Evolutionary conservation across 306 rosid genomes (phyloP).

Genomic region (Alnus rubra): DNA sequence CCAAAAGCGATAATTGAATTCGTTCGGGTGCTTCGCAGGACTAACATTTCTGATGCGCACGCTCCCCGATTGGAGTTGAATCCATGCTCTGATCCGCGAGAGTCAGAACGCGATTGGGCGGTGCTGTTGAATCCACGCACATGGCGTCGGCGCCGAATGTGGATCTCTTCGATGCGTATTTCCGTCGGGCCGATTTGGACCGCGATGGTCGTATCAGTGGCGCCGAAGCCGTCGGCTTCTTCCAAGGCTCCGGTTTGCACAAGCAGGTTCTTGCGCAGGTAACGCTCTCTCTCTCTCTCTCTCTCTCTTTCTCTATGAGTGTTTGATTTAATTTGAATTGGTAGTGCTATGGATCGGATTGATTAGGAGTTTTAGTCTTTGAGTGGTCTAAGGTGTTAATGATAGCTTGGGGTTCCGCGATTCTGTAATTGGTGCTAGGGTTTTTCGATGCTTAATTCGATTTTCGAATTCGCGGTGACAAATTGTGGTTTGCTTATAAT

Average conservation of each 20-base stretch:
- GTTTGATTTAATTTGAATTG: slow-evolving; percentile 9
- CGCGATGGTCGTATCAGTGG: slow-evolving; percentile 97
- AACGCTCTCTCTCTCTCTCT: background rate
- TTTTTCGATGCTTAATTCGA: background rate
- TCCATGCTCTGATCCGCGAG: slow-evolving; percentile 57
- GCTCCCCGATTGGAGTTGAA: slow-evolving; percentile 15
- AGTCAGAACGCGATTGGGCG: slow-evolving; percentile 15
- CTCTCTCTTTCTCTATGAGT: background rate
- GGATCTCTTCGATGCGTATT: slow-evolving; percentile 96
- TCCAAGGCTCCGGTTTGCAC: slow-evolving; percentile 89
- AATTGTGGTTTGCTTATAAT: background rate
- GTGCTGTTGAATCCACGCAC: slow-evolving; percentile 35
- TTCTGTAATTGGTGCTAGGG: background rate
- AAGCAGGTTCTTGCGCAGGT: slow-evolving; percentile 94
- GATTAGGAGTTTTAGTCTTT: slow-evolving; percentile 6
- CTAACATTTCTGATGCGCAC: background rate
- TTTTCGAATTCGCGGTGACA: background rate
- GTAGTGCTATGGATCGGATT: slow-evolving; percentile 19
- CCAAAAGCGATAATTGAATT: slow-evolving; percentile 5
- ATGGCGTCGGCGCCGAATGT: slow-evolving; percentile 82
- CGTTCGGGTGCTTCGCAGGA: slow-evolving; percentile 9
- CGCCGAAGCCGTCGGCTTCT: slow-evolving; percentile 85
- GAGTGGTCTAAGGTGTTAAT: slow-evolving; percentile 23
- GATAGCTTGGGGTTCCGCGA: background rate
- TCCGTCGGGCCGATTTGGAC: slow-evolving; percentile 95